phyloP scores from a whole-genome alignment of 176 grass and related monocot species.

The Bolboschoenus planiculmis region DNA sequence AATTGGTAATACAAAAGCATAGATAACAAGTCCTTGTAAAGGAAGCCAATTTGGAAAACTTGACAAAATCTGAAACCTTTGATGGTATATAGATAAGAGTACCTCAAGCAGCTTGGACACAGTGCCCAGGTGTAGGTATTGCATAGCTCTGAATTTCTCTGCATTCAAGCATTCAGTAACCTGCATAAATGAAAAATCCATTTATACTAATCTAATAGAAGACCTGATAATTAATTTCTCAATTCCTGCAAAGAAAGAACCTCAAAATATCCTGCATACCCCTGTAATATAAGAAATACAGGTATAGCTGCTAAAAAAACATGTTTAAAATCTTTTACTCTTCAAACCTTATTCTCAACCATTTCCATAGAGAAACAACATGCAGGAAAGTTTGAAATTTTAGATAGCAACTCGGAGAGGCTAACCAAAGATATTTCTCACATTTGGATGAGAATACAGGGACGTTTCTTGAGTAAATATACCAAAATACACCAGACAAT shows the following conservation, averaged over 20 bases:
- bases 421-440: background rate
- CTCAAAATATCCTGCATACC: background rate
- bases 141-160: background rate
- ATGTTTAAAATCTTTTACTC: background rate
- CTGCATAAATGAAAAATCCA: background rate
- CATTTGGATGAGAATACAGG: background rate
- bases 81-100: background rate
- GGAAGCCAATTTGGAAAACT: background rate
- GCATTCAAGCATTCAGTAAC: conserved; percentile 2
- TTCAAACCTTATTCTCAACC: background rate
- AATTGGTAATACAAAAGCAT: too few relatives aligned
- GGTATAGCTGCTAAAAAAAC: background rate
- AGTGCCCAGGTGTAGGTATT: conserved; percentile 1
- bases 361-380: background rate
- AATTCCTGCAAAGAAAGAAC: background rate
- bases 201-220: background rate
- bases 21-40: background rate
- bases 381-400: background rate
- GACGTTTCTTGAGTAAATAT: background rate
- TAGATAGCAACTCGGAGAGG: background rate
- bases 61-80: background rate
- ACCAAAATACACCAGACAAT: background rate
- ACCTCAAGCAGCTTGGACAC: background rate
- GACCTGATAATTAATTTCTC: background rate
- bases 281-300: background rate